phyloP scores from a whole-genome alignment of 2,329 filamentous ascomycete genomes.

The Curvularia sp. region DNA sequence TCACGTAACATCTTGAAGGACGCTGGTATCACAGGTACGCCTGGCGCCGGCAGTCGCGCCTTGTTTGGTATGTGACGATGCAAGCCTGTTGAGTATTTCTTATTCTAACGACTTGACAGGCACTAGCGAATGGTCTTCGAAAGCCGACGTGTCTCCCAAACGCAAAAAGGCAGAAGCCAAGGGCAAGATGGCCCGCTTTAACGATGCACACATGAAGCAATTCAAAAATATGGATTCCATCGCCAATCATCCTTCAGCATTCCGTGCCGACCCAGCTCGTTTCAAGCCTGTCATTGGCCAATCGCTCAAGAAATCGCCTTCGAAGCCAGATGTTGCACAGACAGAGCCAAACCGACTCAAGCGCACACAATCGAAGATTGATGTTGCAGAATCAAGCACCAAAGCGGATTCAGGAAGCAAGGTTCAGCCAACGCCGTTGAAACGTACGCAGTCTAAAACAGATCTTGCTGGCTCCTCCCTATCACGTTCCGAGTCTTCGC shows the following conservation, averaged over 20 bases:
- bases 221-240: slow-evolving; percentile 99
- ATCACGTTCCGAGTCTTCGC: slow-evolving; percentile 48
- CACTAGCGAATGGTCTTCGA: slow-evolving; percentile 43
- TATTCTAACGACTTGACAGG: slow-evolving; percentile 10
- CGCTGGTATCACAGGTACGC: slow-evolving; percentile 67
- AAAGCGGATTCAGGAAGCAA: slow-evolving; percentile 63
- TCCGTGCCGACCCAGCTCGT: slow-evolving; percentile 65
- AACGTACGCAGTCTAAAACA: slow-evolving; percentile 64
- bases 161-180: slow-evolving; percentile 83
- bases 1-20: slow-evolving; percentile 68
- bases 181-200: slow-evolving; percentile 79
- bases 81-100: not conserved
- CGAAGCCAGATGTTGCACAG: slow-evolving; percentile 58
- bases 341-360: slow-evolving; percentile 56
- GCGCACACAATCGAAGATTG: slow-evolving; percentile 65
- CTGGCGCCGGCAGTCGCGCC: slow-evolving; percentile 51
- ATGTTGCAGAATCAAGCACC: slow-evolving; percentile 65
- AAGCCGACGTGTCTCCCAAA: slow-evolving; percentile 52
- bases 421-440: slow-evolving; percentile 53
- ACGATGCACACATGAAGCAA: slow-evolving; percentile 81
- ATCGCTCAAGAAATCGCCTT: slow-evolving; percentile 41
- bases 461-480: slow-evolving; percentile 61
- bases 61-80: slow-evolving; percentile 33
- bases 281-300: slow-evolving; percentile 55
- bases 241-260: slow-evolving; percentile 81